Base-by-base conservation (phyloP, 1,284 basidiomycete species). In the Pseudozyma thailandica region DNA sequence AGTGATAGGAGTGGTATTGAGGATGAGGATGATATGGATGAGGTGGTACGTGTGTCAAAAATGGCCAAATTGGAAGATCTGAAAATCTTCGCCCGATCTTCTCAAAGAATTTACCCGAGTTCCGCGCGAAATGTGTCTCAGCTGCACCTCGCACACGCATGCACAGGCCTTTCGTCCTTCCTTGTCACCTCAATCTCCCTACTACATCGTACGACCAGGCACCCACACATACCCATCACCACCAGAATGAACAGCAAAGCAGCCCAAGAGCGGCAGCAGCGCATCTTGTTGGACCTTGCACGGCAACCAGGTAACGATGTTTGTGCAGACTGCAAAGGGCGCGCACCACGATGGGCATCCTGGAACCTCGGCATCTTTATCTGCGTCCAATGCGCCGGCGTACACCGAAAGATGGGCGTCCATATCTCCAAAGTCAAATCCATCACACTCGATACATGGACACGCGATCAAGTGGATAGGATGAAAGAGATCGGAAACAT, bases 351-450 rank as follows among this genome's bases (percentile, higher is more conserved):
- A 84, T 93, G 92, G 92, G 89, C 91, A 2, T 91, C 90, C 4
- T 85, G 90, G 78, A 93, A 89, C 75, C 84, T 93, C 37, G 64
- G 81, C 13, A 79, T 82, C 47, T 79, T 77, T 87, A 57, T 77
- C 51, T 78, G 92, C 75, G 86, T 92, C 39, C 88, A 87, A 74
- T 94, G 92, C 80, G 92, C 92, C 27, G 90, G 90, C 70, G 89
- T 93, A 46, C 92, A 94, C 83, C 87, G 92, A 58, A 93, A 93
- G 86, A 90, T 94, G 69, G 92, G 92, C 15, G 92, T 91, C 6
- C 83, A 78, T 55, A 74, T 79, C 43, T 73, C 54, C 39, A 72
- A 59, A 68, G 92, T 92, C 69, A 93, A 92, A 86, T 92, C 91
- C 76, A 64, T 93, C 38, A 91, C 90, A 1, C 85, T 93, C 84